Evolutionary conservation across 768 basidiomycete species (phyloP).

Genomic region (Amanita jacksonii): DNA sequence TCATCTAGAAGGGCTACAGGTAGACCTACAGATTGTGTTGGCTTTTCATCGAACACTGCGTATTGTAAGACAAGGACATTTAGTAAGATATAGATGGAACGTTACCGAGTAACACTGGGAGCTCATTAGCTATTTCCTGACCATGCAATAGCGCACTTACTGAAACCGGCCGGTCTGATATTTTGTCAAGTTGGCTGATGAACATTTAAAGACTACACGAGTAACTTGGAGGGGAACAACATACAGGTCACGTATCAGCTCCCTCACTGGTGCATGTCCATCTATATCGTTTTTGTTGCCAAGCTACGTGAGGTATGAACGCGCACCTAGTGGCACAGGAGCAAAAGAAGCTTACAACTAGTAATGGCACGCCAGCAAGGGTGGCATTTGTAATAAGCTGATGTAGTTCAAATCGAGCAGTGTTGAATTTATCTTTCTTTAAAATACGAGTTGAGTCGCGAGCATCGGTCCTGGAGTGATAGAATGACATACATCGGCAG

Average conservation of each 20-base stretch:
- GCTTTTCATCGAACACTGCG: slow-evolving; percentile 91
- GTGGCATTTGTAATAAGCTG: slow-evolving; percentile 60
- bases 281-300: slow-evolving; percentile 92
- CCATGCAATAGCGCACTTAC: slow-evolving; percentile 38
- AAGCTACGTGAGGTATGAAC: slow-evolving; percentile 33
- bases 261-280: slow-evolving; percentile 68
- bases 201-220: not conserved
- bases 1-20: not conserved
- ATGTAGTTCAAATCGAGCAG: slow-evolving; percentile 77
- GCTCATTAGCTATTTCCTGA: not conserved
- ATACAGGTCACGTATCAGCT: slow-evolving; percentile 71
- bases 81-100: not conserved
- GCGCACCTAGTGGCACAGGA: not conserved
- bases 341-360: slow-evolving; percentile 51
- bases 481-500: slow-evolving; percentile 56
- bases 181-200: slow-evolving; percentile 66
- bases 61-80: slow-evolving; percentile 3
- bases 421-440: slow-evolving; percentile 74
- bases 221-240: slow-evolving; percentile 15
- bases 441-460: not conserved
- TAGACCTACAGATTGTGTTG: slow-evolving; percentile 77
- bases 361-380: slow-evolving; percentile 63
- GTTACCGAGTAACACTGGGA: slow-evolving; percentile 69
- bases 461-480: not conserved
- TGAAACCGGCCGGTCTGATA: slow-evolving; percentile 75